A percentile compares a stretch with the other conserved stretches of the same genome.
These are phyloP conservation scores for Aspergillus conjunctus DNA, from an alignment of 495 filamentous ascomycete species.

Conservation along the genomic window DNA sequence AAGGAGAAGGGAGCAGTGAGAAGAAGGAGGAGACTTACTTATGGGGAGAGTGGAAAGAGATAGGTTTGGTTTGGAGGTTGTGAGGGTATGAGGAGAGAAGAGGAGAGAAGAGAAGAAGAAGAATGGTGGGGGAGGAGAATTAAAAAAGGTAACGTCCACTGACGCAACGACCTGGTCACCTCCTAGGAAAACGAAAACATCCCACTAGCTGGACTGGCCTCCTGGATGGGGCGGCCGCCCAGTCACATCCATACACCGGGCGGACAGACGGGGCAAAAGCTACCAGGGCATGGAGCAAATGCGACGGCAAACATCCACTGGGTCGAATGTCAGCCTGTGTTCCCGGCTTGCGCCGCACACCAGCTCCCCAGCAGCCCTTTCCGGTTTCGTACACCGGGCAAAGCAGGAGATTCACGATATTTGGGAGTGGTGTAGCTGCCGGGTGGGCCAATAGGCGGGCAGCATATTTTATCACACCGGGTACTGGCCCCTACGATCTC, in stretches of 20 bases:
- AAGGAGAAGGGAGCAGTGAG: constrained; percentile 1
- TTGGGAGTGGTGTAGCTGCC: constrained; percentile 32
- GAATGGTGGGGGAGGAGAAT: constrained; percentile 32
- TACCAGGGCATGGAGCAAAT: constrained; percentile 19
- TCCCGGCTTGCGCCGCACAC: constrained; percentile 43
- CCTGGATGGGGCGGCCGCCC: not conserved
- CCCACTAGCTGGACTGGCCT: constrained; percentile 2
- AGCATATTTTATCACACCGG: constrained; percentile 23
- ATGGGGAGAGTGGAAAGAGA: constrained; percentile 20
- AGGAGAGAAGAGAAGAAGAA: constrained; percentile 32
- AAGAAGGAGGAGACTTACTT: constrained; percentile 22
- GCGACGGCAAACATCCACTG: constrained; percentile 17
- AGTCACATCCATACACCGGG: constrained; percentile 35
- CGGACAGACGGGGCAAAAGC: constrained; percentile 34
- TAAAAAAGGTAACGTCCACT: constrained; percentile 38
- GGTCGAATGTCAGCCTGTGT: constrained; percentile 27
- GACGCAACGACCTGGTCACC: constrained; percentile 50
- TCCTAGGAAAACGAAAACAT: constrained; percentile 5
- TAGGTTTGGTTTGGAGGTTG: constrained; percentile 27
- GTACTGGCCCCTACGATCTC: constrained; percentile 35
- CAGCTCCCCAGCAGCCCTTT: constrained; percentile 41
- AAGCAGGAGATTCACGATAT: constrained; percentile 54
- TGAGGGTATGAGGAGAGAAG: constrained; percentile 38
- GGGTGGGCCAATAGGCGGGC: constrained; percentile 37
- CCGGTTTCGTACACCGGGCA: constrained; percentile 57